These are phyloP conservation scores for Huntiella abstrusa DNA, from an alignment of 2,329 filamentous ascomycete genomes.

Conservation along the genomic window DNA sequence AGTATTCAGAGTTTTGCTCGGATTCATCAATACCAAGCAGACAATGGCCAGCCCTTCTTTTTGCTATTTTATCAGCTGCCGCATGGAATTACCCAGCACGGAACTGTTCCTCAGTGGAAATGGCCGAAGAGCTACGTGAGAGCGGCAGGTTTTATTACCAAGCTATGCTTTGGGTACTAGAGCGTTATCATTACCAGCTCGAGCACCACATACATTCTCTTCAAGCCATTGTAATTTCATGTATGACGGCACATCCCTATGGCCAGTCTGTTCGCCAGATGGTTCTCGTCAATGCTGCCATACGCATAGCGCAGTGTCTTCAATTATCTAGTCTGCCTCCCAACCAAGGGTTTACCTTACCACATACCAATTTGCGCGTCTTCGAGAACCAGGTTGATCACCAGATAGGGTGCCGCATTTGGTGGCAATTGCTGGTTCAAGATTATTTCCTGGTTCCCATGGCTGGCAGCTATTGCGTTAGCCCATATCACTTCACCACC, in stretches of 20 bases:
- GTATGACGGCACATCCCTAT: constrained; percentile 10
- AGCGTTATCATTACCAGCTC: constrained; percentile 2
- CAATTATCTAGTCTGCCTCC: constrained; percentile 1
- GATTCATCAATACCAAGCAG: neutral
- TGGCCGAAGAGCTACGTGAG: neutral
- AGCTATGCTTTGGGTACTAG: constrained; percentile 3
- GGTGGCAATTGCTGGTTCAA: constrained; percentile 11
- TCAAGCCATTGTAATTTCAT: constrained; percentile 10
- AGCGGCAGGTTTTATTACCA: constrained; percentile 4
- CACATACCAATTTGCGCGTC: neutral
- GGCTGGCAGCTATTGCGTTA: constrained; percentile 10
- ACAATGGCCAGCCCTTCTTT: constrained; percentile 8
- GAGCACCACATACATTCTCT: constrained; percentile 6
- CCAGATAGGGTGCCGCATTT: constrained; percentile 8
- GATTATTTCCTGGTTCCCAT: constrained; percentile 11
- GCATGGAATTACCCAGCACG: constrained; percentile 8
- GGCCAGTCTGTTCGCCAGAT: constrained; percentile 10
- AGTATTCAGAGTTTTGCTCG: constrained; percentile 6
- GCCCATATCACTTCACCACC: constrained; percentile 10
- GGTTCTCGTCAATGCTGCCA: constrained; percentile 8
- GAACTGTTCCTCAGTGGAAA: constrained; percentile 1
- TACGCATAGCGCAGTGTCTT: constrained; percentile 10
- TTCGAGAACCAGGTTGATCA: neutral
- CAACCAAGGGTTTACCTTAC: neutral
- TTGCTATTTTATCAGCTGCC: constrained; percentile 4